Evolutionary conservation across 2,329 filamentous ascomycete genomes (phyloP), one percentile per base, ranked within the genome.

Genomic region (Alternaria sp.): DNA sequence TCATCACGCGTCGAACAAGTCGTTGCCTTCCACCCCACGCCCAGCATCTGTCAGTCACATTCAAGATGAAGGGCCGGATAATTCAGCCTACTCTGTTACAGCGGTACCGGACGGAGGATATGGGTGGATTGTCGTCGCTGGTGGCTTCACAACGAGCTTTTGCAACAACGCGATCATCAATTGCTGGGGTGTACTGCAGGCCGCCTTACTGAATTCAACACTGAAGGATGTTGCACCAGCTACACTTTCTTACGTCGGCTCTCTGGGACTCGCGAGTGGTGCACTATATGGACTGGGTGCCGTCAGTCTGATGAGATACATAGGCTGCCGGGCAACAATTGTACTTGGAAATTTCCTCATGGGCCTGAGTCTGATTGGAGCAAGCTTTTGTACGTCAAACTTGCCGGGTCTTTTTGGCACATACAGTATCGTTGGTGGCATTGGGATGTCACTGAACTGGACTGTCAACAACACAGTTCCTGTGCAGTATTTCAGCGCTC

Each of bases 101-200:
- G 68, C 70, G 14, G 67, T 75, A 0, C 85, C 85, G 0, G 85
- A 87, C 48, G 85, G 85, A 28, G 85, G 85, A 25, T 86, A 87
- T 67, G 85, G 85, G 62, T 87, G 85, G 85, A 78, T 83, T 14
- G 79, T 89, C 8, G 83, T 89, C 25, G 75, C 74, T 3, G 80
- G 79, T 32, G 86, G 84, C 65, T 81, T 83, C 3, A 69, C 85
- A 1, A 68, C 87, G 11, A 81, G 83, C 2, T 89, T 85, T 79
- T 76, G 73, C 67, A 69, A 84, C 53, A 82, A 85, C 50, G 87
- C 86, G 52, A 85, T 82, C 0, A 81, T 81, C 8, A 87, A 87
- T 68, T 82, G 81, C 63, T 90, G 87, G 86, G 88, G 87, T 25
- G 82, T 90, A 0, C 77, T 89, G 48, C 87, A 90, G 73, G 81